Base-by-base conservation (phyloP, 179 eudicot genomes). In the Amaranthus tricolor region DNA sequence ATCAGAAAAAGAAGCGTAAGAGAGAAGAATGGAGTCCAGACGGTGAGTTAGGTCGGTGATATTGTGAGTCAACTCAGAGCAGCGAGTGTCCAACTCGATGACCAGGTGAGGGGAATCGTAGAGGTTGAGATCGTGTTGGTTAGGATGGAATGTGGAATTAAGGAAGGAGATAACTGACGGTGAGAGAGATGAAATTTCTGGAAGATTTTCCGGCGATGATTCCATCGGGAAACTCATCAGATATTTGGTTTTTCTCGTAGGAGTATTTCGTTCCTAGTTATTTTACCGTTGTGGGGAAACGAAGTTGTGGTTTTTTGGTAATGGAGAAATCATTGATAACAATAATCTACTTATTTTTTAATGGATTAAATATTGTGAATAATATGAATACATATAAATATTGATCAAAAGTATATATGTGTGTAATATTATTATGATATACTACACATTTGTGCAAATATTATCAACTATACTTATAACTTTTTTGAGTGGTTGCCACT, bases 1-100 rank as follows among this genome's bases (percentile, higher is more conserved):
- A 82, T 68, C 76, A 20, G 94, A 90, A 62, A 78, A 81, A 0
- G 94, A 86, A 70, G 88, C 83, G 74, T 89, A 86, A 11, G 87
- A 81, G 66, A 75, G 54, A 44, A 92, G 80, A 51, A 52, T 66
- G 0, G 80, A 10, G 43, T 81, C 82, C 72, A 94, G 86, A 51
- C 77, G 83, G 0, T 54, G 76, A 82, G 73, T 83, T 49, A 92
- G 91, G 80, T 89, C 88, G 24, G 84, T 50, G 44, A 92, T 92
- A 53, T 68, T 71, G 61, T 79, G 84, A 61, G 83, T 93, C 71
- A 92, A 78, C 51, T 74, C 73, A 49, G 74, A 68, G 78, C 91
- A 94, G 68, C 83, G 86, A 62, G 74, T 61, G 65, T 86, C 89
- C 79, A 92, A 83, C 71, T 88, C 84, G 65, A 85, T 77, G 58